These are phyloP conservation scores for Eimeria acervulina DNA, from an alignment of 169 alveolate genomes.

Conservation along the genomic window DNA sequence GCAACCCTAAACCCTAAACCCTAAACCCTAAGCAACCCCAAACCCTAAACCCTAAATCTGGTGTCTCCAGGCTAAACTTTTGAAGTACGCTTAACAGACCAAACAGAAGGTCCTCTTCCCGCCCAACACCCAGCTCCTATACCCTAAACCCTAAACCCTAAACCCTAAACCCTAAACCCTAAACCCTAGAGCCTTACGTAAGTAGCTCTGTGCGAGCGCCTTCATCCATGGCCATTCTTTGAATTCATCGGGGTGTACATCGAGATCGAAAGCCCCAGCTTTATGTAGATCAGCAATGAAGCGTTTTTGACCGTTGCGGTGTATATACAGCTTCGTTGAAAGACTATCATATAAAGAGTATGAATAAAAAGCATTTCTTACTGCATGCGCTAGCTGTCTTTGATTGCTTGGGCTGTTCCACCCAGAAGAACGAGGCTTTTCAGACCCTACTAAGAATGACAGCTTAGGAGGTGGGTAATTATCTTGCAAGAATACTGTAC, in stretches of 20 bases:
- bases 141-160: constrained; percentile 16
- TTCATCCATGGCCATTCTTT: background rate
- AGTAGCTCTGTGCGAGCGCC: background rate
- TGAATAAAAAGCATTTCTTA: constrained; percentile 7
- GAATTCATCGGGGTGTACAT: background rate
- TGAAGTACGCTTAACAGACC: too few relatives aligned
- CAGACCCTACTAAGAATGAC: background rate
- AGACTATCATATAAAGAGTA: constrained; percentile 6
- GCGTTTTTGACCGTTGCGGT: background rate
- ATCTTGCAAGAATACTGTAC: background rate
- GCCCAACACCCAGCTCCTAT: background rate
- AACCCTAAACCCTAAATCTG: background rate
- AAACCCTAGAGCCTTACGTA: constrained; percentile 14
- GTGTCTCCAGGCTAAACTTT: too few relatives aligned
- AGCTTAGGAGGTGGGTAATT: background rate
- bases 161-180: constrained; percentile 48
- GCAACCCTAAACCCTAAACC: background rate
- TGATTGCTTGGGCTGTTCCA: background rate
- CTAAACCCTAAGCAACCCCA: constrained; percentile 3
- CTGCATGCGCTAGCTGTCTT: background rate
- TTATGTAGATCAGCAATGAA: background rate
- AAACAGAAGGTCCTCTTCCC: too few relatives aligned
- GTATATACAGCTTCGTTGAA: background rate
- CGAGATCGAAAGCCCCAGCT: constrained; percentile 10
- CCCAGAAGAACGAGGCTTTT: too few relatives aligned